Percentiles rank a stretch among this genome's conserved stretches.
Conservation (phyloP, 495 filamentous ascomycete species). For the Annulohypoxylon bovei region DNA sequence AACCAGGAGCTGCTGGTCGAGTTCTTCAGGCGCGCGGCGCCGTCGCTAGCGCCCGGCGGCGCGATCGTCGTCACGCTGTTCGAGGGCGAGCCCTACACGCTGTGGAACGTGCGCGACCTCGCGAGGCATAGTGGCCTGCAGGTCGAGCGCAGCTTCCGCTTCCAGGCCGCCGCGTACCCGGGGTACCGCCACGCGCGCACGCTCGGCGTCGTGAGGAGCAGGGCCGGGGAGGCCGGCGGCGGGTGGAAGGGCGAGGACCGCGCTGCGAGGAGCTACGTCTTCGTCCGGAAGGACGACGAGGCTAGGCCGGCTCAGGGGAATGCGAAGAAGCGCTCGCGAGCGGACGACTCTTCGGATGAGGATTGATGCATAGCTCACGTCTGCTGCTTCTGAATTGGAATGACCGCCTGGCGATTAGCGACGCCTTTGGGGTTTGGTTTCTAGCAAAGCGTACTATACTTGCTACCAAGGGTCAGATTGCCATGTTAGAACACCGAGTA, state of each 20-base stretch:
- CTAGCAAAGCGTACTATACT: neutral
- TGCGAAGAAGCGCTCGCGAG: conserved; percentile 58
- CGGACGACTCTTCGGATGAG: conserved; percentile 49
- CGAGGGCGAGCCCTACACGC: conserved; percentile 89
- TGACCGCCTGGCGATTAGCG: neutral
- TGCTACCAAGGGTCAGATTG: neutral
- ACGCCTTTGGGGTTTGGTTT: neutral
- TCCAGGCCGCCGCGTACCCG: conserved; percentile 77
- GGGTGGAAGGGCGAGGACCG: conserved; percentile 84
- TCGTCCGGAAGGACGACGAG: conserved; percentile 69
- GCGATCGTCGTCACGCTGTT: conserved; percentile 88
- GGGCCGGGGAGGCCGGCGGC: conserved; percentile 58
- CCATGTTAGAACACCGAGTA: neutral
- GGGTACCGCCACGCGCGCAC: conserved; percentile 91
- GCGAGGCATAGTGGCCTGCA: conserved; percentile 79
- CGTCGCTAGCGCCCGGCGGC: conserved; percentile 59
- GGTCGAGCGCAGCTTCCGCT: conserved; percentile 80
- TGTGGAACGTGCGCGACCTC: conserved; percentile 93
- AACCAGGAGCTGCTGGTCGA: conserved; percentile 90
- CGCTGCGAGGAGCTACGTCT: conserved; percentile 79
- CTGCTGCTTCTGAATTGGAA: neutral
- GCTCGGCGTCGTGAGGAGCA: conserved; percentile 75
- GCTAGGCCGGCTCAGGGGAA: conserved; percentile 42
- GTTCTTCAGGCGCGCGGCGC: conserved; percentile 74
- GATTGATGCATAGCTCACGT: conserved; percentile 23